Evolutionary conservation across 352 stramenopile genomes (phyloP).

Genomic region (Bremia lactucae): DNA sequence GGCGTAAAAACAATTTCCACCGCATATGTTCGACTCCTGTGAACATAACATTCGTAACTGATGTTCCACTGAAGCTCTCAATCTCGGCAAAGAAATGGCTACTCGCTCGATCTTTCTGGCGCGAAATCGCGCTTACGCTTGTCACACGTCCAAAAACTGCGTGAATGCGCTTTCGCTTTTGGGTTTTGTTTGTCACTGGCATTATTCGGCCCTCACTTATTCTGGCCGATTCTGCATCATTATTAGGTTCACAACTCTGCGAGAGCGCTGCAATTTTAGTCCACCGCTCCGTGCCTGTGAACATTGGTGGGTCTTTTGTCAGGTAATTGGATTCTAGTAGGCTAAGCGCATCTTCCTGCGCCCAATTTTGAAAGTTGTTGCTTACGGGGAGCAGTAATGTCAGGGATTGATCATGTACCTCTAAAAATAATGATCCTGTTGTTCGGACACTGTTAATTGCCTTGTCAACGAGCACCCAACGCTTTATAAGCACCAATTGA

Average conservation of each 20-base stretch:
- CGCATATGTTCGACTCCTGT: conserved; percentile 19
- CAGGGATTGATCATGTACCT: conserved; percentile 21
- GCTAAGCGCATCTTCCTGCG: conserved; percentile 8
- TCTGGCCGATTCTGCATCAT: neutral
- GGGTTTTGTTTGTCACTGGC: conserved; percentile 6
- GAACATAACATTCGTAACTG: conserved; percentile 44
- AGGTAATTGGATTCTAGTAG: conserved; percentile 26
- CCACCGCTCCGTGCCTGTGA: conserved; percentile 22
- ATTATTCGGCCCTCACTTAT: neutral
- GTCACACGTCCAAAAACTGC: conserved; percentile 36
- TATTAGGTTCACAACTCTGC: neutral
- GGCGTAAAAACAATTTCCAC: conserved; percentile 40
- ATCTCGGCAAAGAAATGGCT: conserved; percentile 66
- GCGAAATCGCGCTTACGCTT: conserved; percentile 45
- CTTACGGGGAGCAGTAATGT: conserved; percentile 1
- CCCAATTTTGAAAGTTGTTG: conserved; percentile 6
- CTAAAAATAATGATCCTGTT: conserved; percentile 21
- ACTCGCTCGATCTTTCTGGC: conserved; percentile 21
- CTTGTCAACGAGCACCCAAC: conserved; percentile 41
- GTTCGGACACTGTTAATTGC: conserved; percentile 3
- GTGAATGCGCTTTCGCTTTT: conserved; percentile 28
- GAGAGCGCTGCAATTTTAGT: conserved; percentile 1
- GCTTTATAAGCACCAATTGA: conserved; percentile 47
- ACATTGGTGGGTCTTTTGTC: conserved; percentile 36
- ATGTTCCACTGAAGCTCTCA: conserved; percentile 9